phyloP scores from a whole-genome alignment of 768 basidiomycete genomes.

The Termitomyces sp. region DNA sequence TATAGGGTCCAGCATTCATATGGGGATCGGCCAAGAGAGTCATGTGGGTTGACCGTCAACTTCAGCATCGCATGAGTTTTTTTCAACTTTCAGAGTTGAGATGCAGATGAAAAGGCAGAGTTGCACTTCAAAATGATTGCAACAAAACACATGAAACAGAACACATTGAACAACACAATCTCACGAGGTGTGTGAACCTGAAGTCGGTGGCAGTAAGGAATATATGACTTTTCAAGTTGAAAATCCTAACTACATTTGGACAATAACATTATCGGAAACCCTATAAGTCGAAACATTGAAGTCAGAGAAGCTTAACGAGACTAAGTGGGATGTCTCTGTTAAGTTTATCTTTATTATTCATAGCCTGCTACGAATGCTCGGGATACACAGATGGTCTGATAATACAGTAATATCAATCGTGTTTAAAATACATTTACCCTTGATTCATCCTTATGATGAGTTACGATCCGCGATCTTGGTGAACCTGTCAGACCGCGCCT shows the following conservation, averaged over 20 bases:
- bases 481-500: neutral
- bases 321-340: neutral
- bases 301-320: neutral
- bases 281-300: neutral
- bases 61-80: too few relatives aligned
- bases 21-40: too few relatives aligned
- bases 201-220: too few relatives aligned
- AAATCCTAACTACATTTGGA: neutral
- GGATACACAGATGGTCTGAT: neutral
- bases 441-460: neutral
- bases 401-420: neutral
- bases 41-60: too few relatives aligned
- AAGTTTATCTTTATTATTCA: neutral
- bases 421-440: too few relatives aligned
- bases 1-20: too few relatives aligned
- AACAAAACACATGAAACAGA: too few relatives aligned
- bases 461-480: neutral
- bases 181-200: too few relatives aligned
- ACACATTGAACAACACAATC: too few relatives aligned
- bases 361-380: neutral
- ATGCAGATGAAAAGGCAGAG: too few relatives aligned
- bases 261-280: neutral
- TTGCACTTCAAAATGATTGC: too few relatives aligned
- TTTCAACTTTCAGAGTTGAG: too few relatives aligned
- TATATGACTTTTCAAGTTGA: neutral